Evolutionary conservation across 164 flowering plant species (phyloP), one percentile per base, ranked within the genome.

Genomic region (Euptelea pleiosperma): DNA sequence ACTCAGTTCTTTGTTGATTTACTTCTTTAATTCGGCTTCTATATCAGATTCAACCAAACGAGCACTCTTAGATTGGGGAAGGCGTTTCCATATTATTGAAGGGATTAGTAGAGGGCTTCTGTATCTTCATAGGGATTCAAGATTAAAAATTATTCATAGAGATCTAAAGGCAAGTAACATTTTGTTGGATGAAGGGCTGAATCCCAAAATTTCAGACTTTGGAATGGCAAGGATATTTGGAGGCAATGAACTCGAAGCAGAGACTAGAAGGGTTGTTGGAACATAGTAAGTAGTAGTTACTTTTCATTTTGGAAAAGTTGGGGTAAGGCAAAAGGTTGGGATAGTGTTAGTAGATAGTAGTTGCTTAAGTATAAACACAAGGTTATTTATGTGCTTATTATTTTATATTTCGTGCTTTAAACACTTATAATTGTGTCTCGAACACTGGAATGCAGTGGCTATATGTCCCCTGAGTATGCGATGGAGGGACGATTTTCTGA

Each of bases 181-280:
- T 39, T 22, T 40, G 6, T 39, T 55, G 30, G 58, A 55, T 25
- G 42, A 55, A 37, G 46, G 15, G 12, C 16, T 40, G 35, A 55
- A 55, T 8, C 47, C 58, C 6, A 56, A 56, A 56, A 30, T 56
- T 41, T 42, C 60, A 0, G 60, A 56, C 60, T 56, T 56, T 5
- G 60, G 60, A 24, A 42, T 56, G 48, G 60, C 60, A 11, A 56
- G 60, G 15, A 56, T 56, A n/a, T 42, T 56, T 42, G 28, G 37
- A 56, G 26, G 60, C 44, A 18, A 56, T 28, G 47, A 42, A 41
- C 9, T 33, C 6, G 31, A 39, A 55, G 47, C n/a, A 40, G 39
- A 40, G 4, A 55, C 58, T 14, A 55, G 10, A 1, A 39, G 58
- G 19, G 47, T 55, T 26, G 58, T 55, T 7, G 58, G 58, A n/a